Conservation (phyloP, 768 basidiomycete species). For the Boletus reticuloceps region DNA sequence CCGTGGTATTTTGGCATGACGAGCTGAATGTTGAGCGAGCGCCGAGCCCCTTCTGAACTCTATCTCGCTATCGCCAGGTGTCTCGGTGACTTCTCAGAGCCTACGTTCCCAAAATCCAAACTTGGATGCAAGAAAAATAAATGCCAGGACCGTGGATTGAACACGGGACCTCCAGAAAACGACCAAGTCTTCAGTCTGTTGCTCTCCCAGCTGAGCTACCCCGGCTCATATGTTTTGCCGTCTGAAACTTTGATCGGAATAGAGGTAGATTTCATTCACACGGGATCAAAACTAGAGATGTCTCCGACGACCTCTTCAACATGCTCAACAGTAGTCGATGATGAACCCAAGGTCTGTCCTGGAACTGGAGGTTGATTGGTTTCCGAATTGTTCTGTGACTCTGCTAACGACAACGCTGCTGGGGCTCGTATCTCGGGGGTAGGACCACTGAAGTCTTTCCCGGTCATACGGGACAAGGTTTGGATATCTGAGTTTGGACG, state of each 20-base stretch:
- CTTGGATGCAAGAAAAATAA: not conserved
- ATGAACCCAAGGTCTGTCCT: constrained; percentile 27
- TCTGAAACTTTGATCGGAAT: not conserved
- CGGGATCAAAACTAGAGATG: constrained; percentile 22
- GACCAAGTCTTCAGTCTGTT: constrained; percentile 54
- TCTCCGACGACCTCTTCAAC: constrained; percentile 32
- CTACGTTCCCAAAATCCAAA: too few relatives aligned
- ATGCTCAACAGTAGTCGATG: constrained; percentile 33
- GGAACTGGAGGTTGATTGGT: not conserved
- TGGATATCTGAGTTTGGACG: constrained; percentile 53
- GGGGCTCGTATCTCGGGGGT: constrained; percentile 62
- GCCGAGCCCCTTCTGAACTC: too few relatives aligned
- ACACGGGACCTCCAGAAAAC: constrained; percentile 45
- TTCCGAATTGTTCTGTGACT: constrained; percentile 11
- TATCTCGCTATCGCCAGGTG: too few relatives aligned
- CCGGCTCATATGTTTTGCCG: constrained; percentile 34
- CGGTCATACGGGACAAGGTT: constrained; percentile 75
- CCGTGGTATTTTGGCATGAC: too few relatives aligned
- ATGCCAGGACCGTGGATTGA: constrained; percentile 56
- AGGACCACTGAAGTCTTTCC: constrained; percentile 82
- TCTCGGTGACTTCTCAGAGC: too few relatives aligned
- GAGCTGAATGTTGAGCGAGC: too few relatives aligned
- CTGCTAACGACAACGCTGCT: constrained; percentile 33
- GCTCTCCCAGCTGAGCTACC: constrained; percentile 76
- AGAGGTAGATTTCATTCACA: constrained; percentile 6